Evolutionary conservation across 768 basidiomycete genomes (phyloP).

Genomic region (Paxillus ammoniavirescens): DNA sequence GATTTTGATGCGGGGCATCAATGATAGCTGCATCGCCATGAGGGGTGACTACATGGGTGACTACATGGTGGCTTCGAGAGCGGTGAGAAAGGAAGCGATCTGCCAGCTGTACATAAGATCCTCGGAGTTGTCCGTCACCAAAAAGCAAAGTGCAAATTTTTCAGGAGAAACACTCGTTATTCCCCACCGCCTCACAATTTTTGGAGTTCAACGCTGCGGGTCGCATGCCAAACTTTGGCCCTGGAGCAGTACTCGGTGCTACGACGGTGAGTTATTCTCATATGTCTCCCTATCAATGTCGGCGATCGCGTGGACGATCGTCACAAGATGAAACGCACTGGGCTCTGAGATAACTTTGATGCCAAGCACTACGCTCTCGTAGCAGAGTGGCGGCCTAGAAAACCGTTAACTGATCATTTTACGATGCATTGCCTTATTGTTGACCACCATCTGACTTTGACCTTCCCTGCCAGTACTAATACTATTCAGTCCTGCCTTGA

Average conservation of each 20-base stretch:
- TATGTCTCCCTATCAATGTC: not conserved
- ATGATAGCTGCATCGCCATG: slow-evolving; percentile 14
- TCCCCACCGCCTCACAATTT: no score
- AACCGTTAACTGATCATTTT: slow-evolving; percentile 54
- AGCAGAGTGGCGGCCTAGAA: slow-evolving; percentile 59
- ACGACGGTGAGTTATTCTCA: not conserved
- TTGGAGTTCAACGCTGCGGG: no score
- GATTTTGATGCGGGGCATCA: no score
- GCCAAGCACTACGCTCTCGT: slow-evolving; percentile 51
- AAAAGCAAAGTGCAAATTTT: no score
- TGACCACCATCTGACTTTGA: no score
- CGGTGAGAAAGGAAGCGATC: not conserved
- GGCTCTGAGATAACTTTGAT: slow-evolving; percentile 55
- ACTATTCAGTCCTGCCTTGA: no score
- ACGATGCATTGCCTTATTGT: no score
- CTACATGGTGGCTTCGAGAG: no score
- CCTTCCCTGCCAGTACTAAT: no score
- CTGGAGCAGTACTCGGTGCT: no score
- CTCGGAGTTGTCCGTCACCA: slow-evolving; percentile 5
- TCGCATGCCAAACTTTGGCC: no score
- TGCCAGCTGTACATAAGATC: not conserved
- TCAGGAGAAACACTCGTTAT: no score
- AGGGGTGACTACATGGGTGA: not conserved
- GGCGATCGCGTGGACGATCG: not conserved
- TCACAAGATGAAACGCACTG: slow-evolving; percentile 57